Conservation (phyloP, 257 asterid genomes). For the Jacaranda mimosifolia region DNA sequence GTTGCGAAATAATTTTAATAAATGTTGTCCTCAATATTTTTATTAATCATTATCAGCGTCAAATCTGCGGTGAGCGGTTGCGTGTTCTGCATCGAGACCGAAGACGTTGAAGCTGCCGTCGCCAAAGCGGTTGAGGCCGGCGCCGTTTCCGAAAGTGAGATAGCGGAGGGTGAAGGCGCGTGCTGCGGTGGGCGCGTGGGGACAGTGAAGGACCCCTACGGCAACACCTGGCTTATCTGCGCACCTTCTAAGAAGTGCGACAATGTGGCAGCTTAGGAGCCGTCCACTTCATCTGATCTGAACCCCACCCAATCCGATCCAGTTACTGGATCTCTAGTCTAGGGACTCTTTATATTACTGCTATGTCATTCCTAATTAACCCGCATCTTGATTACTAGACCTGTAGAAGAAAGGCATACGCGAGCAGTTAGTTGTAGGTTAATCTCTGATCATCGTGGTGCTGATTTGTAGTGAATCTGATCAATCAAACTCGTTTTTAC, state of each 20-base stretch:
- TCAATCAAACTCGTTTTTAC: too few relatives aligned
- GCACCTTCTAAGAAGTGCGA: constrained; percentile 44
- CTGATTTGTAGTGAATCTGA: too few relatives aligned
- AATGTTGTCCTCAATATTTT: not conserved
- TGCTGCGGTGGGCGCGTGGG: constrained; percentile 73
- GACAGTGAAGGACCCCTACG: constrained; percentile 77
- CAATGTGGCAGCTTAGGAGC: constrained; percentile 54
- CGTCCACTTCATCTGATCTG: constrained; percentile 25
- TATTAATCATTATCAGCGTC: constrained; percentile 42
- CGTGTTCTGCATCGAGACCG: constrained; percentile 67
- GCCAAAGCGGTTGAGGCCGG: constrained; percentile 72
- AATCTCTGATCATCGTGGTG: too few relatives aligned
- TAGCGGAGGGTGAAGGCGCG: constrained; percentile 51
- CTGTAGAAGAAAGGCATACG: too few relatives aligned
- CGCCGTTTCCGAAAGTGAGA: constrained; percentile 54
- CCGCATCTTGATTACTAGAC: too few relatives aligned
- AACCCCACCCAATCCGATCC: not conserved
- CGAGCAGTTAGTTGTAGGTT: too few relatives aligned
- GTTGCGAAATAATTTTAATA: not conserved
- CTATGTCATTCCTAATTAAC: too few relatives aligned
- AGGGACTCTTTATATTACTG: not conserved
- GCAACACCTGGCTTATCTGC: constrained; percentile 73
- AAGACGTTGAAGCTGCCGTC: constrained; percentile 65
- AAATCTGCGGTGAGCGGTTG: constrained; percentile 46
- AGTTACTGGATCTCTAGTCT: not conserved